Percentiles rank a stretch among this genome's conserved stretches.
phyloP scores from a whole-genome alignment of 805 yeast species.

The Schwanniomyces polymorphus region DNA sequence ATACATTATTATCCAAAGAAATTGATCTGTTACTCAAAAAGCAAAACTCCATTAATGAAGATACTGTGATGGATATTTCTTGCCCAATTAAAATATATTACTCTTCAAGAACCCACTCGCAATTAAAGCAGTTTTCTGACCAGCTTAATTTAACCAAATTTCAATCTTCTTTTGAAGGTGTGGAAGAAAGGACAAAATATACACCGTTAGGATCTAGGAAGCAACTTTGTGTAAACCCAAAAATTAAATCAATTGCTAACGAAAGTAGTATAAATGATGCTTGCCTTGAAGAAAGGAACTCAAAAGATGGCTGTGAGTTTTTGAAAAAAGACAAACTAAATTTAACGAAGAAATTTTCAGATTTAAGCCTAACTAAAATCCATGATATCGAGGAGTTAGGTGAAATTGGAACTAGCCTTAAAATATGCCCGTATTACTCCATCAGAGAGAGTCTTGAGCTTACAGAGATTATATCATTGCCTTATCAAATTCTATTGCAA shows the following conservation, averaged over 20 bases:
- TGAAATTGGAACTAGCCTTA: conserved; percentile 52
- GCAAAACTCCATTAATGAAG: conserved; percentile 29
- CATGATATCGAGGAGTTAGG: conserved; percentile 82
- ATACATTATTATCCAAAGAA: conserved; percentile 42
- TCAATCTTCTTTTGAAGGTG: conserved; percentile 54
- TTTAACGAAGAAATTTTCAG: conserved; percentile 46
- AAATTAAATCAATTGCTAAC: conserved; percentile 49
- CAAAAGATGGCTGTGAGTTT: conserved; percentile 23
- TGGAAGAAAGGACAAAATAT: conserved; percentile 59
- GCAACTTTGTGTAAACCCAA: conserved; percentile 77
- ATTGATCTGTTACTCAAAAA: conserved; percentile 48
- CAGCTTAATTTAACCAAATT: conserved; percentile 66
- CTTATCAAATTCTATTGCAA: conserved; percentile 77
- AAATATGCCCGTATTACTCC: conserved; percentile 83
- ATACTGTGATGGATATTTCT: conserved; percentile 18
- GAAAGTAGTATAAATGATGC: conserved; percentile 71
- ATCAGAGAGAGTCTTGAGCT: conserved; percentile 53
- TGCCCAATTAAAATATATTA: conserved; percentile 54
- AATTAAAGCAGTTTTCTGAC: conserved; percentile 73
- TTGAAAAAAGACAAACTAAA: conserved; percentile 22
- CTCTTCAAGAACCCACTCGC: conserved; percentile 90
- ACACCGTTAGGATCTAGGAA: conserved; percentile 80
- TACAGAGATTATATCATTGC: conserved; percentile 79
- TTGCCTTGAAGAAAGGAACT: conserved; percentile 68
- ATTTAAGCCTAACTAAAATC: conserved; percentile 53